These are phyloP conservation scores for Saturnispora sanitii DNA, from an alignment of 805 yeast genomes.

Conservation along the genomic window DNA sequence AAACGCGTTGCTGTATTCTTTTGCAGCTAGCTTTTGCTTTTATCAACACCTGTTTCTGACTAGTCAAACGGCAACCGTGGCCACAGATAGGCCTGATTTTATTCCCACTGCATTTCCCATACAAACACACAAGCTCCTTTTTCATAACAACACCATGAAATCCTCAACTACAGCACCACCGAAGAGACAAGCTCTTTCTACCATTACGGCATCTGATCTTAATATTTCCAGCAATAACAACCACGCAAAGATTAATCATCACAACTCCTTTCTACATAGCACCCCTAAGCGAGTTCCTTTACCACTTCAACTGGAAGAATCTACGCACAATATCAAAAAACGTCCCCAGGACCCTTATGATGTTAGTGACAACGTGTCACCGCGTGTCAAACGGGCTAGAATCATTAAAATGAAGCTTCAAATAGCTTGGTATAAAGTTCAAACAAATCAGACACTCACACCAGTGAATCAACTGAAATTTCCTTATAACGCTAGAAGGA, in stretches of 20 bases:
- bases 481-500: slow-evolving; percentile 3
- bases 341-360: slow-evolving; percentile 2
- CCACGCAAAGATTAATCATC: background rate
- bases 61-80: too few relatives aligned
- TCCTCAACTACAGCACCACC: background rate
- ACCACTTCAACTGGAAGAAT: background rate
- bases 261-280: slow-evolving; percentile 3
- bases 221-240: slow-evolving; percentile 15
- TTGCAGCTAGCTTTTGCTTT: too few relatives aligned
- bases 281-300: slow-evolving; percentile 2
- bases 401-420: slow-evolving; percentile 38
- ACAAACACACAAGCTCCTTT: too few relatives aligned
- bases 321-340: slow-evolving; percentile 1
- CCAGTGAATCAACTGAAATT: slow-evolving; percentile 26
- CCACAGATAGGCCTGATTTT: too few relatives aligned
- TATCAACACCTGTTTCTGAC: too few relatives aligned
- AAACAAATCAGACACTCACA: slow-evolving; percentile 35
- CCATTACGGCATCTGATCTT: slow-evolving; percentile 15
- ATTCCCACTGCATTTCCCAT: too few relatives aligned
- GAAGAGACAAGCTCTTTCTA: slow-evolving; percentile 12
- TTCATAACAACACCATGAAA: background rate
- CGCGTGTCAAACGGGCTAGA: slow-evolving; percentile 28
- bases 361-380: slow-evolving; percentile 13
- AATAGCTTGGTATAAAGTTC: slow-evolving; percentile 42
- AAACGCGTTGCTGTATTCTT: background rate